Conservation (phyloP, 73 alveolate species). For the Paramecium bursaria region DNA sequence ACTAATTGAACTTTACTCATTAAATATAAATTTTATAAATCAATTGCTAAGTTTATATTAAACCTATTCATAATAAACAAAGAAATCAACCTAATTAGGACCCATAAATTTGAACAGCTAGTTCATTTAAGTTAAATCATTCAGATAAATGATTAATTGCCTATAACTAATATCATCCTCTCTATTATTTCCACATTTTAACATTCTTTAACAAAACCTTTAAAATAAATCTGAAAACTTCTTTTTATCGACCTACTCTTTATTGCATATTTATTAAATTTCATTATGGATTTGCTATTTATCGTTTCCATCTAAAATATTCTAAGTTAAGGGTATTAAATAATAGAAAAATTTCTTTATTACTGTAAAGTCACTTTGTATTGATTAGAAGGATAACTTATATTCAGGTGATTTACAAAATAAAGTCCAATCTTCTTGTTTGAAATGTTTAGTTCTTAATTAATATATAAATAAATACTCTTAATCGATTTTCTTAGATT, state of each 20-base stretch:
- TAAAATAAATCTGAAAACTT: not conserved
- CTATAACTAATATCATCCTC: not conserved
- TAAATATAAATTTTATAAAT: too few species aligned
- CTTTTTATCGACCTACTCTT: not conserved
- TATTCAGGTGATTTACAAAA: conserved; percentile 48
- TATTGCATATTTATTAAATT: not conserved
- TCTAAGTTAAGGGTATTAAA: conserved; percentile 5
- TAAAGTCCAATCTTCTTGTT: conserved; percentile 1
- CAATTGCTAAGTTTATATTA: too few species aligned
- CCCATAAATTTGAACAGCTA: conserved; percentile 20
- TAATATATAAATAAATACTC: not conserved
- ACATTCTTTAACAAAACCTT: not conserved
- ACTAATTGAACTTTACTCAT: too few species aligned
- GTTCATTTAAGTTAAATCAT: too few species aligned
- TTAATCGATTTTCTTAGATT: not conserved
- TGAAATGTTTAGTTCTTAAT: not conserved
- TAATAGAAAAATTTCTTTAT: conserved; percentile 4
- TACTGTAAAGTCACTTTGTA: conserved; percentile 24
- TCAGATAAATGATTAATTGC: not conserved
- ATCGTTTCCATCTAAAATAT: not conserved
- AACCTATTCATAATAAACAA: conserved; percentile 22
- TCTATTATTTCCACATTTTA: not conserved
- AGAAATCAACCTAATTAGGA: not conserved
- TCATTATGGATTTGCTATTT: not conserved
- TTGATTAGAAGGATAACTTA: not conserved